These are phyloP conservation scores for Polyporus arcularius DNA, from an alignment of 768 basidiomycete genomes.

Conservation along the genomic window DNA sequence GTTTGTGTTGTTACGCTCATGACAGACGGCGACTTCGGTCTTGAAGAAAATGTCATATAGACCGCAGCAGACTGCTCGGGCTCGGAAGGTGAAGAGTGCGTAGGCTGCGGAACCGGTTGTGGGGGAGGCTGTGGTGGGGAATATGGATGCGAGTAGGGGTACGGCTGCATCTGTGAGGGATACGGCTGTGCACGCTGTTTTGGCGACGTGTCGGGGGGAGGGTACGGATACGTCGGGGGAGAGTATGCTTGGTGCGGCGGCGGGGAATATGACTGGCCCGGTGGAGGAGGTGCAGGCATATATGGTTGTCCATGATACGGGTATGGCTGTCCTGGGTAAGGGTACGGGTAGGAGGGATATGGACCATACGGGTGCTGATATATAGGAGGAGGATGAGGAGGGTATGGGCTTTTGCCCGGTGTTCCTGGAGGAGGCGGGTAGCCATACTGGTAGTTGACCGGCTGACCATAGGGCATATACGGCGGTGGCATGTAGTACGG, in stretches of 20 bases:
- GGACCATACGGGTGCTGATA: conserved; percentile 20
- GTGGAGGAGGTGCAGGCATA: conserved; percentile 5
- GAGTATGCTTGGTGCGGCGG: conserved; percentile 1
- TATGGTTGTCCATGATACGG: conserved; percentile 16
- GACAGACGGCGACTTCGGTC: not conserved
- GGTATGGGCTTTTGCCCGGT: conserved; percentile 20
- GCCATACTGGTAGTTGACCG: conserved; percentile 13
- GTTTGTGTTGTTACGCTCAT: not conserved
- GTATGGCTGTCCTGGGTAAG: conserved; percentile 18
- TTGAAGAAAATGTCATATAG: not conserved
- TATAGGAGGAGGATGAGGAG: conserved; percentile 10
- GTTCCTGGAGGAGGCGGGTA: conserved; percentile 24
- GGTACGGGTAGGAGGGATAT: conserved; percentile 19
- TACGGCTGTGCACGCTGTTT: conserved; percentile 4
- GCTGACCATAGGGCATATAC: conserved; percentile 29
- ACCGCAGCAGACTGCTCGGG: conserved; percentile 1
- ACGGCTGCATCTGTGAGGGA: conserved; percentile 11
- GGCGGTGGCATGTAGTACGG: conserved; percentile 43
- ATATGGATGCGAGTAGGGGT: conserved; percentile 23
- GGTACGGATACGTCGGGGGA: not conserved
- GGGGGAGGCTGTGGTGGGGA: conserved; percentile 3
- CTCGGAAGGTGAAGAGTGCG: not conserved
- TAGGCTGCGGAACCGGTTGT: not conserved
- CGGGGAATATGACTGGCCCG: not conserved
- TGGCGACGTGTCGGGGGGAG: not conserved